Evolutionary conservation across 345 rosid species (phyloP).

Genomic region (Euphorbia tirucalli): DNA sequence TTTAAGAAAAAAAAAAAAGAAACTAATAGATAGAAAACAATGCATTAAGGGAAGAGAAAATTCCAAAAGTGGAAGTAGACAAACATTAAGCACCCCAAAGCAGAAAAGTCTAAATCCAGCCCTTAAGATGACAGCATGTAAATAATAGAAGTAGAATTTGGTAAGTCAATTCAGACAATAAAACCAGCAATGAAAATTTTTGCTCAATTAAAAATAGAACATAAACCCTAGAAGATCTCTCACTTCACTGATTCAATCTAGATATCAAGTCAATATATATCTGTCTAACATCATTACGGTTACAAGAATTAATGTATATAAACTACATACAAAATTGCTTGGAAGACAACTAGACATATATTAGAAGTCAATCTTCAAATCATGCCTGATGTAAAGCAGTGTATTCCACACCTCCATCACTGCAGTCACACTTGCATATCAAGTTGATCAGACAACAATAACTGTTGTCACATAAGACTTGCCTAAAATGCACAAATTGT

Average conservation of each 20-base stretch:
- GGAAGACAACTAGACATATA: background rate
- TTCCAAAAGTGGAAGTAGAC: background rate
- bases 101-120: background rate
- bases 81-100: background rate
- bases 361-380: background rate
- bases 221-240: background rate
- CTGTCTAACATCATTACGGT: background rate
- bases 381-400: slow-evolving; percentile 1
- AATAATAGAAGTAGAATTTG: background rate
- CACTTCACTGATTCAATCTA: background rate
- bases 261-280: background rate
- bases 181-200: background rate
- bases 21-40: background rate
- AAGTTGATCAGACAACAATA: background rate
- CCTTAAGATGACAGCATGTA: background rate
- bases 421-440: background rate
- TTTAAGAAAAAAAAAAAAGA: background rate
- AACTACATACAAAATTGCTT: background rate
- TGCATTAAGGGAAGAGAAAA: background rate
- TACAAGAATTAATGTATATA: background rate
- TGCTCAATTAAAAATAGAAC: background rate
- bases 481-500: background rate
- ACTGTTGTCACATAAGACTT: background rate
- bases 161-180: background rate
- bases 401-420: background rate